phyloP scores from a whole-genome alignment of 805 yeast species.

The Candida ortonii region DNA sequence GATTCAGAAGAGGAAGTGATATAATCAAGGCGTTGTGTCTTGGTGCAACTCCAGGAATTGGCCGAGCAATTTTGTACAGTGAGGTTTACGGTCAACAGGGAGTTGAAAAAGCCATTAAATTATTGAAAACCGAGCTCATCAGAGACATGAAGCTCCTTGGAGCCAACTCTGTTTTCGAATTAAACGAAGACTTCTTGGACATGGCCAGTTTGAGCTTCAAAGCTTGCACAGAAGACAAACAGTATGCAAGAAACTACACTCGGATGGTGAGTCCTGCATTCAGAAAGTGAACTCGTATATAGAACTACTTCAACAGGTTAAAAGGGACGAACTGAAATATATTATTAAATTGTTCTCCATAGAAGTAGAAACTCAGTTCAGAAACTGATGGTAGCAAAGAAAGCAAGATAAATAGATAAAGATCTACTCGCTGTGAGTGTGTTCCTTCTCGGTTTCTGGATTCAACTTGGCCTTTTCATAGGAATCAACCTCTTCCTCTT shows the following conservation, averaged over 20 bases:
- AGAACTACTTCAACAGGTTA: too few relatives aligned
- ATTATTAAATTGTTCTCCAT: too few relatives aligned
- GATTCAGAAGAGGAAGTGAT: slow-evolving; percentile 43
- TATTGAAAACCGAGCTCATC: slow-evolving; percentile 54
- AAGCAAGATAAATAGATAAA: too few relatives aligned
- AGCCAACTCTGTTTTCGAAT: slow-evolving; percentile 34
- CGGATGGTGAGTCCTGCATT: slow-evolving; percentile 33
- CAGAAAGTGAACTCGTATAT: slow-evolving; percentile 9
- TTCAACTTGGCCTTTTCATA: slow-evolving; percentile 41
- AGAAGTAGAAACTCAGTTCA: too few relatives aligned
- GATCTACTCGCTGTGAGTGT: too few relatives aligned
- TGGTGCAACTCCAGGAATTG: slow-evolving; percentile 59
- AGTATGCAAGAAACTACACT: slow-evolving; percentile 42
- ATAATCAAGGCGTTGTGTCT: slow-evolving; percentile 41
- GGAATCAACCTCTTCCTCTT: slow-evolving; percentile 56
- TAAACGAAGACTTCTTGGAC: slow-evolving; percentile 51
- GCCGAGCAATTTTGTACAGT: slow-evolving; percentile 74
- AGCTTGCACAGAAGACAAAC: slow-evolving; percentile 60
- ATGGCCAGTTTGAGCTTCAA: slow-evolving; percentile 58
- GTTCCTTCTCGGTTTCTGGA: slow-evolving; percentile 2
- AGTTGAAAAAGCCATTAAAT: slow-evolving; percentile 58
- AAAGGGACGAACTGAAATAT: too few relatives aligned
- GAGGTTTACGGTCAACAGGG: slow-evolving; percentile 78
- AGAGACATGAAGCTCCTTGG: slow-evolving; percentile 66
- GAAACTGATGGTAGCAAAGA: too few relatives aligned